Conservation (phyloP, 148 eudicot species). For the Silene latifolia region DNA sequence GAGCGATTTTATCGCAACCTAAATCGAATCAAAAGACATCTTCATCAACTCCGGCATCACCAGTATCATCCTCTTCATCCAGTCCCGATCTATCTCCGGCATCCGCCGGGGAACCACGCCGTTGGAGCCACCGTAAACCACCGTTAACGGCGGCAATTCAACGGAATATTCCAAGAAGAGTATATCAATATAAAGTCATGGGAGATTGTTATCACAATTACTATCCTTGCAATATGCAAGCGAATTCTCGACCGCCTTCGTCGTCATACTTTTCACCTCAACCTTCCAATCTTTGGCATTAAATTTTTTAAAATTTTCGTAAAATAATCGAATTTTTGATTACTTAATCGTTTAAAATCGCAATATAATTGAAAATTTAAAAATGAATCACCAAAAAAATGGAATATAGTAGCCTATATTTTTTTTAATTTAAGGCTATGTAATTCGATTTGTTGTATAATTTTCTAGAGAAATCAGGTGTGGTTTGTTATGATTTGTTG, state of each 20-base stretch:
- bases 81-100: slow-evolving; percentile 28
- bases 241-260: slow-evolving; percentile 22
- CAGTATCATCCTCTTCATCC: slow-evolving; percentile 34
- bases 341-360: neutral
- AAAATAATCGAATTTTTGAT: neutral
- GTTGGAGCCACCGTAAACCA: slow-evolving; percentile 1
- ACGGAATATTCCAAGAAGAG: neutral
- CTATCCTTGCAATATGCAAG: slow-evolving; percentile 29
- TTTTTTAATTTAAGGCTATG: slow-evolving; percentile 27
- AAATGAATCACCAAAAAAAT: neutral
- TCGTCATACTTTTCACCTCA: slow-evolving; percentile 18
- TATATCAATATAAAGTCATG: slow-evolving; percentile 15
- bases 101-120: slow-evolving; percentile 22
- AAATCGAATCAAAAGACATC: slow-evolving; percentile 23
- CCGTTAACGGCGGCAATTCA: slow-evolving; percentile 8
- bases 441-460: slow-evolving; percentile 23
- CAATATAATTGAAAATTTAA: slow-evolving; percentile 1
- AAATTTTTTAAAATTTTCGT: neutral
- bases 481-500: slow-evolving; percentile 17
- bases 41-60: slow-evolving; percentile 22
- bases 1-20: slow-evolving; percentile 51
- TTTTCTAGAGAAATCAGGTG: slow-evolving; percentile 13
- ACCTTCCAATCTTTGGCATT: slow-evolving; percentile 25
- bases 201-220: slow-evolving; percentile 18
- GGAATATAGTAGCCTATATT: neutral